Evolutionary conservation across 2,329 filamentous ascomycete species (phyloP).

Genomic region (Aspergillus alliaceus): DNA sequence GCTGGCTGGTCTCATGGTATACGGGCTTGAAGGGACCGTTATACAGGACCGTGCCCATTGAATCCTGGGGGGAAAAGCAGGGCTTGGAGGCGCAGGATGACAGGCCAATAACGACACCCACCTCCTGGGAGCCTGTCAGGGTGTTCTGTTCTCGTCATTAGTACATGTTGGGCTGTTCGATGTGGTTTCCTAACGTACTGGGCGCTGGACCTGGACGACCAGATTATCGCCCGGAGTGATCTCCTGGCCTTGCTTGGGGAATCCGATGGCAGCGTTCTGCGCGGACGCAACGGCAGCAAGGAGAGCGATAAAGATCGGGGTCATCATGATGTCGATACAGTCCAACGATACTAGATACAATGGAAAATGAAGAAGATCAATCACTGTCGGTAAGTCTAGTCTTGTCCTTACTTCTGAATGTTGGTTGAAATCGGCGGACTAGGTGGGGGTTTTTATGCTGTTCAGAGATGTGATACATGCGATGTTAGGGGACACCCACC

Average conservation of each 20-base stretch:
- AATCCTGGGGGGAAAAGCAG: constrained; percentile 20
- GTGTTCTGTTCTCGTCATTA: constrained; percentile 20
- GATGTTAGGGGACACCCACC: neutral
- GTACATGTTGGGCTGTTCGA: neutral
- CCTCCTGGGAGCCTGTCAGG: constrained; percentile 26
- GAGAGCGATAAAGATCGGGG: constrained; percentile 15
- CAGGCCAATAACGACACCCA: constrained; percentile 32
- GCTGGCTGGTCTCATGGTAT: constrained; percentile 21
- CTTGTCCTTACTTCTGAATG: neutral
- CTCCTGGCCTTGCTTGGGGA: constrained; percentile 18
- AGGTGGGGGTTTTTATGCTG: neutral
- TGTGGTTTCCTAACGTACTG: constrained; percentile 16
- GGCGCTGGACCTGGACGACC: constrained; percentile 30
- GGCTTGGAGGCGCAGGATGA: constrained; percentile 20
- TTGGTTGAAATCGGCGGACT: neutral
- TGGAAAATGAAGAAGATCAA: neutral
- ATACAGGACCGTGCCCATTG: constrained; percentile 28
- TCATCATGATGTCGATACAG: constrained; percentile 24
- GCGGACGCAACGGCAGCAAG: constrained; percentile 25
- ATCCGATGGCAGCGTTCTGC: constrained; percentile 26
- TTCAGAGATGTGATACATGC: neutral
- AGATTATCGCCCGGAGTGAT: constrained; percentile 22
- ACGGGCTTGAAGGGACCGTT: constrained; percentile 27
- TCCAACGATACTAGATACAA: neutral
- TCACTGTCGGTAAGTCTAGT: neutral